These are phyloP conservation scores for Echites panduratus DNA, from an alignment of 257 asterid genomes.

Conservation along the genomic window DNA sequence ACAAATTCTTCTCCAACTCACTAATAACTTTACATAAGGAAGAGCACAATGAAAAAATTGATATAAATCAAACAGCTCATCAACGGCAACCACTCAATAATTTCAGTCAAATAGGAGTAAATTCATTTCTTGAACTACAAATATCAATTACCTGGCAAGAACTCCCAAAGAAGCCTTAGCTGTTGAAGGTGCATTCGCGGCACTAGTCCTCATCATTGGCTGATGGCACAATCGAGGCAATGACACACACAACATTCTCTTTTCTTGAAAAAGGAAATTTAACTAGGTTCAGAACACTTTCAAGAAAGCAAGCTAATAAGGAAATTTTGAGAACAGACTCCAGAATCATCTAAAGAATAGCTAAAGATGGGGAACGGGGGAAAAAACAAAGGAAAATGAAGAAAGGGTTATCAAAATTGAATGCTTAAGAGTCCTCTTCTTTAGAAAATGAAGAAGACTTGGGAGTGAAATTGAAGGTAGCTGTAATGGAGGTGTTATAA, in stretches of 20 bases:
- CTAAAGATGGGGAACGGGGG: slow-evolving; percentile 6
- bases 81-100: slow-evolving; percentile 16
- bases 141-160: slow-evolving; percentile 47
- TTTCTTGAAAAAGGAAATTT: slow-evolving; percentile 11
- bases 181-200: slow-evolving; percentile 28
- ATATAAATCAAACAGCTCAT: slow-evolving; percentile 14
- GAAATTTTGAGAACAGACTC: slow-evolving; percentile 20
- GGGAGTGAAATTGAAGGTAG: slow-evolving; percentile 27
- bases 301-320: slow-evolving; percentile 18
- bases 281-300: slow-evolving; percentile 16
- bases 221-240: slow-evolving; percentile 36
- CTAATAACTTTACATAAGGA: slow-evolving; percentile 32
- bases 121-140: slow-evolving; percentile 10
- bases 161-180: slow-evolving; percentile 30
- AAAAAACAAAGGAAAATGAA: background rate
- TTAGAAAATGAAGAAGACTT: slow-evolving; percentile 24
- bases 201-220: slow-evolving; percentile 27
- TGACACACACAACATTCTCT: slow-evolving; percentile 46
- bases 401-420: slow-evolving; percentile 20
- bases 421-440: slow-evolving; percentile 25
- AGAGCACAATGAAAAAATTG: slow-evolving; percentile 14
- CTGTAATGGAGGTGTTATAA: slow-evolving; percentile 26
- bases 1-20: slow-evolving; percentile 40
- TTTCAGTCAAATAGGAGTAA: slow-evolving; percentile 15
- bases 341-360: slow-evolving; percentile 26